Percentiles rank a stretch among this genome's conserved stretches.
These are phyloP conservation scores for Citrullus amarus DNA, from an alignment of 306 rosid species.

Conservation along the genomic window DNA sequence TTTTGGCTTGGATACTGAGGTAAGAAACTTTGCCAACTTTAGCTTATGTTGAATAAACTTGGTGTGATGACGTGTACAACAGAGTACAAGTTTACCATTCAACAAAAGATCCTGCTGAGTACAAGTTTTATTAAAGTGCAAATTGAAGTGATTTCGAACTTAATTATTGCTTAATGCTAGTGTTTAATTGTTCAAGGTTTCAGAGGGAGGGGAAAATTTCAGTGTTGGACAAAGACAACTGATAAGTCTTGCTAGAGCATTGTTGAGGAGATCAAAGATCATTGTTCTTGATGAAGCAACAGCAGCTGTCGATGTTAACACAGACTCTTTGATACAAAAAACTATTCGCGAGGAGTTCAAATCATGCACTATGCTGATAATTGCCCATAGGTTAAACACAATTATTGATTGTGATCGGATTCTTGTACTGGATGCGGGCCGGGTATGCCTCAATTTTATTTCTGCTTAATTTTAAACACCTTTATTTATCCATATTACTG, in stretches of 20 bases:
- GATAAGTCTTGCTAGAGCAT: slow-evolving; percentile 74
- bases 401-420: slow-evolving; percentile 65
- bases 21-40: slow-evolving; percentile 7
- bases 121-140: background rate
- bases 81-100: too few relatives aligned
- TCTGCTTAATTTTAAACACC: background rate
- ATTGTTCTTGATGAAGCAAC: slow-evolving; percentile 96
- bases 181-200: slow-evolving; percentile 37
- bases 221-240: slow-evolving; percentile 92
- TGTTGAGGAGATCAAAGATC: slow-evolving; percentile 72
- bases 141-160: background rate
- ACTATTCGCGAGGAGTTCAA: slow-evolving; percentile 78
- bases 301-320: slow-evolving; percentile 83
- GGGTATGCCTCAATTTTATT: slow-evolving; percentile 30
- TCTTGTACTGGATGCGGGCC: slow-evolving; percentile 66
- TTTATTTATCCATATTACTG: background rate
- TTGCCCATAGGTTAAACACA: slow-evolving; percentile 84
- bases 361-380: slow-evolving; percentile 74
- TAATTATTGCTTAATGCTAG: background rate
- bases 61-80: too few relatives aligned
- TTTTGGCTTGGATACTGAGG: slow-evolving; percentile 81
- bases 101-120: background rate
- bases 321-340: slow-evolving; percentile 79
- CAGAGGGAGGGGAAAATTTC: slow-evolving; percentile 84
- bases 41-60: background rate